Conservation (phyloP, 2,329 filamentous ascomycete genomes). For the Fusarium scirpi region DNA sequence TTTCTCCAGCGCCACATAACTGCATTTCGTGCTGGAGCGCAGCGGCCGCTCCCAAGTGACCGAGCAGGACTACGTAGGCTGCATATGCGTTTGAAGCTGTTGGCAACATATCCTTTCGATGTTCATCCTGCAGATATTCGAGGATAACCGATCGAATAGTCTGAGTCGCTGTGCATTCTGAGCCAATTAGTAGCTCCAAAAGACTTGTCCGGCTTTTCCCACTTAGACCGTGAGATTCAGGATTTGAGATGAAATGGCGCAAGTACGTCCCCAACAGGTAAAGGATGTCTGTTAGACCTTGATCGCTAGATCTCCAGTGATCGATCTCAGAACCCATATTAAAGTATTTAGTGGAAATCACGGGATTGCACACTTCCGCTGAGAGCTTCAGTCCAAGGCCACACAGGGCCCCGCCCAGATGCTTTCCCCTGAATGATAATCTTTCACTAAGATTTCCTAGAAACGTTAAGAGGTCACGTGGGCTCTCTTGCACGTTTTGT, state of each 20-base stretch:
- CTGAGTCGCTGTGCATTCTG: constrained; percentile 38
- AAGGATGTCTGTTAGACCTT: constrained; percentile 38
- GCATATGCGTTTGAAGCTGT: constrained; percentile 37
- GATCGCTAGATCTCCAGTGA: constrained; percentile 23
- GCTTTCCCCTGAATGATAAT: constrained; percentile 42
- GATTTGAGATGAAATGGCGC: constrained; percentile 15
- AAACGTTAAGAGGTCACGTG: constrained; percentile 50
- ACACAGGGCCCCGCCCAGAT: constrained; percentile 48
- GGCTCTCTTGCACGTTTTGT: constrained; percentile 3
- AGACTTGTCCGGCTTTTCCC: constrained; percentile 42
- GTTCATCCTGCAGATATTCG: constrained; percentile 16
- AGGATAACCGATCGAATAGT: constrained; percentile 45
- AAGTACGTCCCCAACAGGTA: constrained; percentile 38
- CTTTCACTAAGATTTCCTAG: constrained; percentile 57
- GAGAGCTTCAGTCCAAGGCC: constrained; percentile 50
- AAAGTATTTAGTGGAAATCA: constrained; percentile 45
- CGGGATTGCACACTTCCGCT: constrained; percentile 43
- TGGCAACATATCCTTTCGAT: not conserved
- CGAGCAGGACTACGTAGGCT: constrained; percentile 48
- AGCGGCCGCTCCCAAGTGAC: constrained; percentile 49
- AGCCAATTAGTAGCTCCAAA: constrained; percentile 48
- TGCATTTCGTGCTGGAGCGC: constrained; percentile 51
- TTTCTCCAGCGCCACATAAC: constrained; percentile 14
- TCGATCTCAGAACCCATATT: constrained; percentile 34
- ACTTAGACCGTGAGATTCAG: constrained; percentile 6